These are phyloP conservation scores for Primulina tabacum DNA, from an alignment of 257 asterid species.

Conservation along the genomic window DNA sequence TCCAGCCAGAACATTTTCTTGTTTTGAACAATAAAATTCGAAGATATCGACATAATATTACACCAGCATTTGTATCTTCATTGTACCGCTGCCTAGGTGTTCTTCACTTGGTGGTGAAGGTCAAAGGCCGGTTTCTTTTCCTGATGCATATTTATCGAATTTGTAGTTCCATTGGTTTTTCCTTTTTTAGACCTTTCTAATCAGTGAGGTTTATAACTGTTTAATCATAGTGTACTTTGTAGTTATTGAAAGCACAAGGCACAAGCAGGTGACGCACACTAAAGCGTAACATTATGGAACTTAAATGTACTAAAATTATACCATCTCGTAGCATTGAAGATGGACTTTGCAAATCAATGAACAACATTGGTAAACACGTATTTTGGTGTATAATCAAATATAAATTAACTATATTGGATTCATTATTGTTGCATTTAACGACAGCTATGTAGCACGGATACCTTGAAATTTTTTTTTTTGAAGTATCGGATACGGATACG, in stretches of 20 bases:
- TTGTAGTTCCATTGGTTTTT: conserved; percentile 6
- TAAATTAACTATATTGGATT: neutral
- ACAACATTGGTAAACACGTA: too few relatives aligned
- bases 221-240: neutral
- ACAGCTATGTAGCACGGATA: too few relatives aligned
- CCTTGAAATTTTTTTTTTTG: too few relatives aligned
- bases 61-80: neutral
- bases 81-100: neutral
- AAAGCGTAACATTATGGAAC: neutral
- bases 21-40: too few relatives aligned
- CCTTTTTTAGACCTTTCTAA: conserved; percentile 3
- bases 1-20: neutral
- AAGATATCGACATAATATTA: too few relatives aligned
- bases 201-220: neutral
- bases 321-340: neutral
- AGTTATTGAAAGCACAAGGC: neutral
- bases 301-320: neutral
- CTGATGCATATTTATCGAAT: too few relatives aligned
- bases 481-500: too few relatives aligned
- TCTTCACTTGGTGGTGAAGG: neutral
- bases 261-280: neutral
- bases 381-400: neutral
- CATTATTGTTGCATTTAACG: neutral
- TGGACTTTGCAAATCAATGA: neutral
- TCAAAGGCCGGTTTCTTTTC: neutral